phyloP scores from a whole-genome alignment of 805 yeast genomes.

The Brettanomyces naardenensis region DNA sequence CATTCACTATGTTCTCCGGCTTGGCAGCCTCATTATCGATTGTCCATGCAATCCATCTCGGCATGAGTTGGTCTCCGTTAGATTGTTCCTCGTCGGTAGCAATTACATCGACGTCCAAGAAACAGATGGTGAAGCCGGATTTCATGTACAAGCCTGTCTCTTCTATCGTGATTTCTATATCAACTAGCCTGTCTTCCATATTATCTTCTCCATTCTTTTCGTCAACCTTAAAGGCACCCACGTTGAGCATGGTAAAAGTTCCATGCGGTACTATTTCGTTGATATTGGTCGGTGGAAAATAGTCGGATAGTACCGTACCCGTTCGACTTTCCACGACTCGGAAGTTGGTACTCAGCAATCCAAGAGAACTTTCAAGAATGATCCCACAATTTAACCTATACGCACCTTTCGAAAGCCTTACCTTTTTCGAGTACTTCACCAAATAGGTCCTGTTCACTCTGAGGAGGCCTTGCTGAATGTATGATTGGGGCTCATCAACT shows the following conservation, averaged over 20 bases:
- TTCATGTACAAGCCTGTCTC: constrained; percentile 49
- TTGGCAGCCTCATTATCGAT: constrained; percentile 24
- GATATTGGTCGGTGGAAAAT: constrained; percentile 50
- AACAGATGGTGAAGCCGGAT: constrained; percentile 38
- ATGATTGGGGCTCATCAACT: constrained; percentile 40
- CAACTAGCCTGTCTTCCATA: constrained; percentile 20
- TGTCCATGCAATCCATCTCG: constrained; percentile 26
- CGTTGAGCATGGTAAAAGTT: constrained; percentile 39
- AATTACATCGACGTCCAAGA: constrained; percentile 21
- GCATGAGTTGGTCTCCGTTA: constrained; percentile 6
- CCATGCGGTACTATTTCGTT: constrained; percentile 49
- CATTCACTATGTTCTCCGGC: constrained; percentile 32
- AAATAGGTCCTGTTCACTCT: constrained; percentile 43
- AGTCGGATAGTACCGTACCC: constrained; percentile 28
- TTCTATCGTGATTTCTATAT: constrained; percentile 41
- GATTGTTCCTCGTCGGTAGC: constrained; percentile 4
- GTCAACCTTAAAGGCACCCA: constrained; percentile 36
- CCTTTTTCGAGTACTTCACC: constrained; percentile 35
- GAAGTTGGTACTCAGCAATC: constrained; percentile 52
- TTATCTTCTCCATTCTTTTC: constrained; percentile 3
- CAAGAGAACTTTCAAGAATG: constrained; percentile 44
- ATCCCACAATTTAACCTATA: constrained; percentile 46
- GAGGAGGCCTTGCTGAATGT: constrained; percentile 27
- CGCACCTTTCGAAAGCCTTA: constrained; percentile 40
- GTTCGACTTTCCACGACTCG: constrained; percentile 30